phyloP scores from a whole-genome alignment of 352 stramenopile species.

The Pythium oligandrum region DNA sequence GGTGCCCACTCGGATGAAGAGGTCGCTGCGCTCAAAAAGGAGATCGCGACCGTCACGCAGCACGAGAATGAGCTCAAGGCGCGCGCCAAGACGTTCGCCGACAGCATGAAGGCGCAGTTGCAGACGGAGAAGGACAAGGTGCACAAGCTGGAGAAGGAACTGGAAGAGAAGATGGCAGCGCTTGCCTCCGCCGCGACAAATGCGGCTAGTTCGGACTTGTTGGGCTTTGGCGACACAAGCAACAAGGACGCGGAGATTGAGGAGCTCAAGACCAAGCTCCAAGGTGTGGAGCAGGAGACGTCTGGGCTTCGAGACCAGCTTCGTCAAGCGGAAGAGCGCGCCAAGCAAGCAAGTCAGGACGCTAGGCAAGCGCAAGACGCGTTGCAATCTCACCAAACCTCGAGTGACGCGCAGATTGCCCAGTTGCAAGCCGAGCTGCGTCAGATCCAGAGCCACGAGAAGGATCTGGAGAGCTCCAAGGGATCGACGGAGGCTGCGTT shows the following conservation, averaged over 20 bases:
- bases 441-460: constrained; percentile 26
- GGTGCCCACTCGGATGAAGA: constrained; percentile 13
- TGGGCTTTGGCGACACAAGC: constrained; percentile 11
- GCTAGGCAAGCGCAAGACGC: constrained; percentile 29
- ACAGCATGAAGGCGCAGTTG: constrained; percentile 62
- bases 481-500: constrained; percentile 15
- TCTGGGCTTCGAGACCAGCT: constrained; percentile 20
- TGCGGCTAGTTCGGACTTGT: not conserved
- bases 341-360: constrained; percentile 23
- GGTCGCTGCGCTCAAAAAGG: constrained; percentile 28
- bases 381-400: constrained; percentile 31
- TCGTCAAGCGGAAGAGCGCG: constrained; percentile 23
- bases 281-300: constrained; percentile 13
- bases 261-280: constrained; percentile 30
- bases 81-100: constrained; percentile 63
- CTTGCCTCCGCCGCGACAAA: constrained; percentile 14
- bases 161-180: constrained; percentile 37
- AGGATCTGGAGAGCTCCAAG: constrained; percentile 25
- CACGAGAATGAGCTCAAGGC: constrained; percentile 61
- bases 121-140: constrained; percentile 56
- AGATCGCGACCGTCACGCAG: constrained; percentile 24
- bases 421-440: constrained; percentile 35
- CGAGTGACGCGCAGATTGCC: constrained; percentile 31
- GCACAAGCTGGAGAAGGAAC: constrained; percentile 37
- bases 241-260: constrained; percentile 32